These are phyloP conservation scores for Fistulinella cinereoalba DNA, from an alignment of 1,284 basidiomycete genomes.

Conservation along the genomic window DNA sequence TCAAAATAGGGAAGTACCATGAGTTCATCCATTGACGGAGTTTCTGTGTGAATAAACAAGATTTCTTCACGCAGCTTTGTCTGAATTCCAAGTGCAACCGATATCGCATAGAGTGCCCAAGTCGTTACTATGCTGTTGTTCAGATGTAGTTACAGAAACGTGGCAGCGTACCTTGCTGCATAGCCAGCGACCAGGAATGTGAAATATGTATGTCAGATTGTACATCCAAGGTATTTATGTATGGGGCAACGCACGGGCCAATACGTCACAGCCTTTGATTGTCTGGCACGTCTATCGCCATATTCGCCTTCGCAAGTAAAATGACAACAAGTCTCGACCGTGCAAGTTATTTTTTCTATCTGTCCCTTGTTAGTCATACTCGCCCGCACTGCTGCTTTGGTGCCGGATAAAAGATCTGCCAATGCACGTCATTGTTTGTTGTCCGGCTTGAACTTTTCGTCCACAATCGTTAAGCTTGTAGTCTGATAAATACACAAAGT, in stretches of 20 bases:
- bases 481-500: slow-evolving; percentile 1
- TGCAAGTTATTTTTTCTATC: slow-evolving; percentile 31
- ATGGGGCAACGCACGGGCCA: slow-evolving; percentile 52
- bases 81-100: slow-evolving; percentile 55
- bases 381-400: slow-evolving; percentile 37
- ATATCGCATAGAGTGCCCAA: slow-evolving; percentile 66
- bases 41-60: slow-evolving; percentile 43
- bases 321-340: slow-evolving; percentile 49
- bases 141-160: background rate
- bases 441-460: slow-evolving; percentile 13
- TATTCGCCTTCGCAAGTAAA: slow-evolving; percentile 64
- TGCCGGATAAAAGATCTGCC: slow-evolving; percentile 47
- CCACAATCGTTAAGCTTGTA: slow-evolving; percentile 14
- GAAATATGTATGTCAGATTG: no score
- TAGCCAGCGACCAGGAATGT: slow-evolving; percentile 60
- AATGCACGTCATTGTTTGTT: slow-evolving; percentile 31
- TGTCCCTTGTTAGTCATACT: slow-evolving; percentile 15
- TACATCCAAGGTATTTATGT: no score
- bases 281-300: slow-evolving; percentile 55
- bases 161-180: slow-evolving; percentile 56
- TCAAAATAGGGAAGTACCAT: slow-evolving; percentile 47
- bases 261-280: slow-evolving; percentile 66
- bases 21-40: slow-evolving; percentile 60
- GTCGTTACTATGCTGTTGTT: slow-evolving; percentile 44
- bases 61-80: slow-evolving; percentile 69